These are phyloP conservation scores for Tetrapisispora fleetii DNA, from an alignment of 805 yeast species.

Conservation along the genomic window DNA sequence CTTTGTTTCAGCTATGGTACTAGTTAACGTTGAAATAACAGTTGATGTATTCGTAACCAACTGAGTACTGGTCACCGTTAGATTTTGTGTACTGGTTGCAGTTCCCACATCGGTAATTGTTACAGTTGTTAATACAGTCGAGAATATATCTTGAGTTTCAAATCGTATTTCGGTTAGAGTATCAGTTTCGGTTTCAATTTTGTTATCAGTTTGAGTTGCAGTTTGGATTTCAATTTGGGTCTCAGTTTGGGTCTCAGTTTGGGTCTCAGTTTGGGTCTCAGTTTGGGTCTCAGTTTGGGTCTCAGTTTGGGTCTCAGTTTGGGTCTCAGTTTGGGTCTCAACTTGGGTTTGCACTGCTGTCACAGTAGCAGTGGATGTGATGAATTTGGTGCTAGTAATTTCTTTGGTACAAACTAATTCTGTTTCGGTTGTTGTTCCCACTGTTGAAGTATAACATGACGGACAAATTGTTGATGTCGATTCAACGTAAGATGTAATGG, in stretches of 20 bases:
- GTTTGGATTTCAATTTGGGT: no score
- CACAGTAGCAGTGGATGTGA: background rate
- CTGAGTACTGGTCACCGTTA: background rate
- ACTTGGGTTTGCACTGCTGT: background rate
- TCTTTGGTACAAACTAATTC: background rate
- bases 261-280: background rate
- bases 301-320: background rate
- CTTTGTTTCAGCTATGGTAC: background rate
- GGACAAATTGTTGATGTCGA: constrained; percentile 2
- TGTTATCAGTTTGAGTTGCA: no score
- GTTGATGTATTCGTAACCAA: background rate
- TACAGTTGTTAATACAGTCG: background rate
- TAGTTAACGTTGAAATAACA: background rate
- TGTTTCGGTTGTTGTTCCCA: constrained; percentile 1
- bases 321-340: background rate
- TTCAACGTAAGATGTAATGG: background rate
- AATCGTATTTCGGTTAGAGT: background rate
- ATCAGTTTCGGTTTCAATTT: background rate
- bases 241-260: background rate
- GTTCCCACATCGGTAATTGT: background rate
- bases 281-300: no score
- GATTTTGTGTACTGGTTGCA: background rate
- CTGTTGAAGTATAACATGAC: background rate
- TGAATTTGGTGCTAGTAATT: background rate
- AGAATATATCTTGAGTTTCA: no score